Conservation (phyloP, 192 early-diverging fungal species). For the Neocallimastix lanati region DNA sequence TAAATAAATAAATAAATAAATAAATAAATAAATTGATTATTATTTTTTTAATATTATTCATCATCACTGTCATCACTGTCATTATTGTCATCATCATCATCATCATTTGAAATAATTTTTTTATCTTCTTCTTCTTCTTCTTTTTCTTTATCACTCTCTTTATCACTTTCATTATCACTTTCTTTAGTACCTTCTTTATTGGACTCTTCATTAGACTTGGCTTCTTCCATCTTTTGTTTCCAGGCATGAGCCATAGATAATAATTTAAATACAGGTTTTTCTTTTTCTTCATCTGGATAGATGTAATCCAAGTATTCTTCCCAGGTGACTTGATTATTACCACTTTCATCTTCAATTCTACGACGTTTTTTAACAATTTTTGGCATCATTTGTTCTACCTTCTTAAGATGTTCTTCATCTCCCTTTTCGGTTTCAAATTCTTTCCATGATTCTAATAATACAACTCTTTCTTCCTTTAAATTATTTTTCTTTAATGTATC, state of each 20-base stretch:
- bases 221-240: slow-evolving; percentile 21
- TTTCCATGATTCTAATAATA: slow-evolving; percentile 81
- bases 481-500: slow-evolving; percentile 39
- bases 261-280: slow-evolving; percentile 73
- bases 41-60: no score
- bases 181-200: no score
- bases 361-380: slow-evolving; percentile 80
- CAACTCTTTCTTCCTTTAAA: slow-evolving; percentile 69
- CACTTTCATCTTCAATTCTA: slow-evolving; percentile 33
- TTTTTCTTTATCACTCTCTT: slow-evolving; percentile 4
- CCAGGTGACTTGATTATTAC: slow-evolving; percentile 37
- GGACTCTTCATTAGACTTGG: not conserved
- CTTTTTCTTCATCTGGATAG: slow-evolving; percentile 86
- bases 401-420: slow-evolving; percentile 14
- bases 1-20: no score
- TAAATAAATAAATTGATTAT: no score
- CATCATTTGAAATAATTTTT: no score
- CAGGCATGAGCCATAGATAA: slow-evolving; percentile 79
- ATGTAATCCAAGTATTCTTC: slow-evolving; percentile 99
- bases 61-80: slow-evolving; percentile 1
- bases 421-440: slow-evolving; percentile 47
- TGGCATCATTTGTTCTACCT: slow-evolving; percentile 62
- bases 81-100: slow-evolving; percentile 7
- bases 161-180: slow-evolving; percentile 11
- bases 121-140: no score